Conservation (phyloP, 2,329 filamentous ascomycete species). For the Hortaea werneckii region DNA sequence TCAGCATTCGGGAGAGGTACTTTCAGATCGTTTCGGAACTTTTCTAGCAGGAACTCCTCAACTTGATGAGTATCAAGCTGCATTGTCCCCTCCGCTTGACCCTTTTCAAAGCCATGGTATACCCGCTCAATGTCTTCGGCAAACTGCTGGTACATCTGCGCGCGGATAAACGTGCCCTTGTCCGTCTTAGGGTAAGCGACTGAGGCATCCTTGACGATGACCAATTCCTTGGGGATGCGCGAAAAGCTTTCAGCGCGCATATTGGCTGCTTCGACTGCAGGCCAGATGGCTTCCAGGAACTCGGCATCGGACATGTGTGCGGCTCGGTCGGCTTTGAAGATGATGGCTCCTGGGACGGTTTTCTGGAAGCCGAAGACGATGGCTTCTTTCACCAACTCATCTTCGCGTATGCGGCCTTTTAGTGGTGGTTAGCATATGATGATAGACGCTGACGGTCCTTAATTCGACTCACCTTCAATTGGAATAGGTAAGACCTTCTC, state of each 20-base stretch:
- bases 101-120: constrained; percentile 25
- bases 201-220: constrained; percentile 38
- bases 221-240: constrained; percentile 43
- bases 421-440: too few species aligned
- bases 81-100: constrained; percentile 7
- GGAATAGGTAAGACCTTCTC: constrained; percentile 21
- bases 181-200: constrained; percentile 43
- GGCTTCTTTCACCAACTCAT: constrained; percentile 21
- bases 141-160: constrained; percentile 41
- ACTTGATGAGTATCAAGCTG: constrained; percentile 23
- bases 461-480: constrained; percentile 5
- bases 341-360: constrained; percentile 21
- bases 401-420: constrained; percentile 6
- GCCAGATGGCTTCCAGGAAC: constrained; percentile 38
- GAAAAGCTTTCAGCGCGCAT: constrained; percentile 40
- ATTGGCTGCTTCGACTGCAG: constrained; percentile 30
- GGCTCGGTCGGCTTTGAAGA: constrained; percentile 15
- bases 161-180: constrained; percentile 48
- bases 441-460: too few species aligned
- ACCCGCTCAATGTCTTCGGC: constrained; percentile 36
- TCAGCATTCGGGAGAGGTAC: constrained; percentile 12
- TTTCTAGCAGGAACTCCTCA: constrained; percentile 20
- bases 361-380: constrained; percentile 24
- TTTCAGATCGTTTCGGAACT: constrained; percentile 24
- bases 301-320: constrained; percentile 5